Base-by-base conservation (phyloP, 2,329 filamentous ascomycete genomes). In the Trichoderma cornu-damae region DNA sequence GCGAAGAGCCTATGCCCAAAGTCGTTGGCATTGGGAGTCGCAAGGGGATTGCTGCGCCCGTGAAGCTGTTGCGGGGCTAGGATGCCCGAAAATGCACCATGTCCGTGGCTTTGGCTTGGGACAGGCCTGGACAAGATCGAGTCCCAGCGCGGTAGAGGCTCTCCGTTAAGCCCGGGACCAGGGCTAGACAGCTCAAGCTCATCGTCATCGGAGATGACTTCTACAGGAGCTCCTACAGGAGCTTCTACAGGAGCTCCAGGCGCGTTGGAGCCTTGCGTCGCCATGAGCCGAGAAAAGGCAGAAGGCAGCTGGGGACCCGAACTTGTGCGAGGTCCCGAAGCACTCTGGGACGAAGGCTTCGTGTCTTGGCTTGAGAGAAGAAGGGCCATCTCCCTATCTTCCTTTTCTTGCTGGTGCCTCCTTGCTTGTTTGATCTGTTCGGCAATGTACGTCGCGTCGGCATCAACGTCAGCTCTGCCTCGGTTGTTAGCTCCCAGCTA, bases 351-450 rank as follows among this genome's bases (percentile, higher is more conserved):
- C 3, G 35, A 44, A 40, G 53, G 12, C 12, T 51, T 28, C 16
- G 18, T 47, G 12, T 18, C 62, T 53, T 67, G 66, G 7, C 62
- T 66, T 2, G 63, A 68, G 20, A 72, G 63, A 20, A 61, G 57
- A 32, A 57, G 50, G 8, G 72, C 72, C 55, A 69, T 51, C n/a
- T 67, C 58, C 4, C 56, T 61, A 43, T 73, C 72, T 48, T 22
- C 48, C 5, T 56, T 61, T 58, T 68, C 64, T 40, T 72, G 67
- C 8, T 64, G 58, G 9, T 67, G 61, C 48, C 70, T 71, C 30
- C 69, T 68, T 35, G 68, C 70, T 53, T 68, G 63, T 37, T 69
- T 70, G 52, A 69, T 68, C 24, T 75, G 73, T 51, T 73, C 62
- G 8, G 68, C 62, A 42, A 76, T 62, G 32, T 58, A 61, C 8